These are phyloP conservation scores for Incumbomyces delicatus DNA, from an alignment of 2,329 filamentous ascomycete species.

Conservation along the genomic window DNA sequence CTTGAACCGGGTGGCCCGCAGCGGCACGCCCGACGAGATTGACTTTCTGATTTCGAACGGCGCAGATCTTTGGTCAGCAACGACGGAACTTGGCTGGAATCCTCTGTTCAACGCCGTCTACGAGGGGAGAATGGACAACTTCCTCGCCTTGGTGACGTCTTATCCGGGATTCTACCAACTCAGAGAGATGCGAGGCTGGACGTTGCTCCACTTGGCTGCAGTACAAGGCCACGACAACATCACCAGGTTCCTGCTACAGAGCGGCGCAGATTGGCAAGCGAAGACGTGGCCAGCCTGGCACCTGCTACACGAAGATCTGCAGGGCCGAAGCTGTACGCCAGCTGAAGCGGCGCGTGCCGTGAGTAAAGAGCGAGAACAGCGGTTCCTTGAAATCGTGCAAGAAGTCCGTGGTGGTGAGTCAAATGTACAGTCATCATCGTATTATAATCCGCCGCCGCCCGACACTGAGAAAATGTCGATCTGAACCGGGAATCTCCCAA, in stretches of 20 bases:
- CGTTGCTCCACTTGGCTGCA: slow-evolving; percentile 7
- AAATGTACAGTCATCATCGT: too few relatives aligned
- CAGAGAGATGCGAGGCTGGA: slow-evolving; percentile 2
- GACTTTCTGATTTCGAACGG: slow-evolving; percentile 3
- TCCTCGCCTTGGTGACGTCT: neutral
- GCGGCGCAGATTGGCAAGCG: slow-evolving; percentile 4
- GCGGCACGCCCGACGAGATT: slow-evolving; percentile 4
- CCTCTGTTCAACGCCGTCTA: slow-evolving; percentile 2
- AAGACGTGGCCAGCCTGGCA: neutral
- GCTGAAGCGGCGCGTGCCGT: too few relatives aligned
- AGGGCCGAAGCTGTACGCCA: too few relatives aligned
- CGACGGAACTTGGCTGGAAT: too few relatives aligned
- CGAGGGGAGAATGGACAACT: neutral
- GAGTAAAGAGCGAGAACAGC: too few relatives aligned
- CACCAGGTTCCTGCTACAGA: neutral
- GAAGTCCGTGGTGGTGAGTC: too few relatives aligned
- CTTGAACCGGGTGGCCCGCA: slow-evolving; percentile 8
- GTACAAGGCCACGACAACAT: slow-evolving; percentile 5
- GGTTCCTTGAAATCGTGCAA: too few relatives aligned
- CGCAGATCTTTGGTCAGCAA: slow-evolving; percentile 1
- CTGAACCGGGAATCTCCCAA: too few relatives aligned
- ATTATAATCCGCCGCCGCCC: too few relatives aligned
- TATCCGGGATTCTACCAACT: neutral
- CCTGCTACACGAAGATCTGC: too few relatives aligned
- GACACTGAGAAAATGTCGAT: too few relatives aligned